These are phyloP conservation scores for Starmera caribaea DNA, from an alignment of 805 yeast species.

Conservation along the genomic window DNA sequence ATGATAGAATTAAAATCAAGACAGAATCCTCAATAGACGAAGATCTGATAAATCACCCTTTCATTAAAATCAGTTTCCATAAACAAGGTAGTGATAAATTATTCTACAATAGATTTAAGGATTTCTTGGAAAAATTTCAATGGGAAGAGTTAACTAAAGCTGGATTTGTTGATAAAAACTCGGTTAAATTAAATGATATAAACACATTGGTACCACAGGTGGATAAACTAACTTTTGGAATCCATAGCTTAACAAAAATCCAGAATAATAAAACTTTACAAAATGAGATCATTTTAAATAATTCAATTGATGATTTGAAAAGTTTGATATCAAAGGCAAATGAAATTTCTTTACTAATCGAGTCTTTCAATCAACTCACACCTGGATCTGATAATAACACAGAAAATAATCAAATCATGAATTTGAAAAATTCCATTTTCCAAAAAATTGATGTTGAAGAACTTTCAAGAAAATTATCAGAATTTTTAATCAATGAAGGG, in stretches of 20 bases:
- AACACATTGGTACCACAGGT: conserved; percentile 8
- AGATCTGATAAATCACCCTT: conserved; percentile 11
- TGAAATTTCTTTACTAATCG: conserved; percentile 51
- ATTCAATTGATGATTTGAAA: conserved; percentile 69
- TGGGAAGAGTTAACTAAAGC: conserved; percentile 34
- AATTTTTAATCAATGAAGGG: conserved; percentile 42
- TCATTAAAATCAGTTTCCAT: conserved; percentile 67
- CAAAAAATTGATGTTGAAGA: conserved; percentile 47
- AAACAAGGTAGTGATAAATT: conserved; percentile 47
- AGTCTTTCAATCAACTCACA: conserved; percentile 23
- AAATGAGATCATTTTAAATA: conserved; percentile 51
- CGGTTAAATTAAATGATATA: conserved; percentile 1
- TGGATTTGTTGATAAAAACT: conserved; percentile 22
- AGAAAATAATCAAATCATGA: conserved; percentile 10
- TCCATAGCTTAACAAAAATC: conserved; percentile 55
- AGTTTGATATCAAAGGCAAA: conserved; percentile 70
- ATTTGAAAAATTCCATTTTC: conserved; percentile 18
- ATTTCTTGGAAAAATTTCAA: conserved; percentile 35
- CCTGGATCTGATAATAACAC: no score
- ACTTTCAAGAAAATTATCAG: conserved; percentile 70
- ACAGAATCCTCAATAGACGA: conserved; percentile 22
- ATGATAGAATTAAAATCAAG: conserved; percentile 22
- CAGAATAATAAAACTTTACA: conserved; percentile 45
- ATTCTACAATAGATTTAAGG: conserved; percentile 38
- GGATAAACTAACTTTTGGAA: conserved; percentile 44